These are phyloP conservation scores for Perkinsus chesapeaki DNA, from an alignment of 169 alveolate genomes.

Conservation along the genomic window DNA sequence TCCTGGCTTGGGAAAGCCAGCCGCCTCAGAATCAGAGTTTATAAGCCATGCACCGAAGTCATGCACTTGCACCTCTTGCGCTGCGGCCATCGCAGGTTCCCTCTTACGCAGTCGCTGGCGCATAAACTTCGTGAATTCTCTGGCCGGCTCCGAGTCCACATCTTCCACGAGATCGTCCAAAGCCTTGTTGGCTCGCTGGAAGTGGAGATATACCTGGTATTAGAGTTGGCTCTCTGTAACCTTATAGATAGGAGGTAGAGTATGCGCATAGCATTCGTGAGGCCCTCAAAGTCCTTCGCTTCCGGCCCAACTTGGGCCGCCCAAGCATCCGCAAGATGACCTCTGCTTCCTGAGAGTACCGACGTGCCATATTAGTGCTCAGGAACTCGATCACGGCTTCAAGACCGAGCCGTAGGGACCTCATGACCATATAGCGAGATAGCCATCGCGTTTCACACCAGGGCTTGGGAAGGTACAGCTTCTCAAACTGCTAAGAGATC, in stretches of 20 bases:
- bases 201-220: background rate
- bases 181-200: background rate
- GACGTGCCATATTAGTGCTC: background rate
- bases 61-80: background rate
- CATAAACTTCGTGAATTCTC: background rate
- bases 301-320: too few relatives aligned
- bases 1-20: background rate
- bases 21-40: background rate
- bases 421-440: background rate
- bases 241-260: background rate
- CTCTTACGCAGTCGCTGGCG: background rate
- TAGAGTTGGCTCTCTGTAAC: background rate
- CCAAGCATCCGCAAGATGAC: background rate
- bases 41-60: background rate
- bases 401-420: background rate
- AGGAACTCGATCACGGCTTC: too few relatives aligned
- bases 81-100: background rate
- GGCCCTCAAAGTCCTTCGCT: background rate
- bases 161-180: background rate
- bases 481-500: background rate
- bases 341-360: background rate
- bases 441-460: background rate
- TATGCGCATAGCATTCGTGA: background rate
- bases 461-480: background rate
- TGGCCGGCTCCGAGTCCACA: background rate